Evolutionary conservation across 495 filamentous ascomycete species (phyloP), one percentile per base, ranked within the genome.

Genomic region (Margaritispora aquatica): DNA sequence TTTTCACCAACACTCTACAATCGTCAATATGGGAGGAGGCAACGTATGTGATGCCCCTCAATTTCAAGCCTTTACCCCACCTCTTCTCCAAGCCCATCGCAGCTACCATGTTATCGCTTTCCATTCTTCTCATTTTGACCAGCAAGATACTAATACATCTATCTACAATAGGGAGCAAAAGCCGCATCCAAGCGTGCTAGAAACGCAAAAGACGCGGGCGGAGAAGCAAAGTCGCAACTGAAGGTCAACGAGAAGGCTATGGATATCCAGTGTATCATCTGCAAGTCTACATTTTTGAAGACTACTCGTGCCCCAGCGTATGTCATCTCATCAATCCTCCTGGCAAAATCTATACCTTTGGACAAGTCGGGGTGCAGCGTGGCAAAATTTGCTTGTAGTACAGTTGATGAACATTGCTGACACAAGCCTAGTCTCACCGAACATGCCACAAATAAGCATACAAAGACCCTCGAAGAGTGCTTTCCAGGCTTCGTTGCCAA

Each of bases 121-220:
- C 13, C 29, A 34, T 5, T 8, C 38, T 15, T 44, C 11, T 44
- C 38, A 8, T 44, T 15, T n/a, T 15, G 3, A n/a, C 19, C 38
- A 15, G 38, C 38, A 58, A 26, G 44, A 1, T 21, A 21, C 44
- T 19, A 46, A 27, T 34, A 34, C 29, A 26, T 36, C 46, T 31
- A 26, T 44, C 38, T 7, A 7, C 44, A 19, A 24, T 27, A 81
- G 80, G 80, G 80, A 72, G 78, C 77, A 68, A 83, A 81, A 70
- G 78, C 80, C 24, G 73, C 74, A 68, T 77, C 78, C 66, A 82
- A 82, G 77, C 80, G 80, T 58, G 80, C 78, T 63, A 77, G 79
- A 65, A 79, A 80, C 58, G 68, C 65, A 44, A 78, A 80, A 69
- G 75, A 80, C 51, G 66, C 48, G 60, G 65, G 63, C 29, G 38